These are phyloP conservation scores for Tinospora cordifolia DNA, from an alignment of 164 flowering plant species.

Conservation along the genomic window DNA sequence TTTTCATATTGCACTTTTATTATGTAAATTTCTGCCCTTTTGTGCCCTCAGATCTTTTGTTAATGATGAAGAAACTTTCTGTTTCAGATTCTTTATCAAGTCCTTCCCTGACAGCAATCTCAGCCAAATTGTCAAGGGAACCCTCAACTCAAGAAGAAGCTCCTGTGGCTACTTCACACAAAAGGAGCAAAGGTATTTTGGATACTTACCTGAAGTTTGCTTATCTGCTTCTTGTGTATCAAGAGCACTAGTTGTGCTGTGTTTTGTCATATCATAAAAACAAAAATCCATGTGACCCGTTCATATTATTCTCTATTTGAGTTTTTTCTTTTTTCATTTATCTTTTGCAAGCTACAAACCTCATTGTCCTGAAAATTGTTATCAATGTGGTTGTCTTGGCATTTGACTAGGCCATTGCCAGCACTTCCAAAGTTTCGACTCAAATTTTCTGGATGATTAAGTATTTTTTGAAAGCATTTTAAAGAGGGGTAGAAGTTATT, in stretches of 20 bases:
- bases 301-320: not conserved
- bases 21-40: not conserved
- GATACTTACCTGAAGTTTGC: conserved; percentile 35
- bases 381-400: not conserved
- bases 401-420: not conserved
- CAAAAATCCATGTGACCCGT: not conserved
- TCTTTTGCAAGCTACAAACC: too few relatives aligned
- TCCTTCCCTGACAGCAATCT: conserved; percentile 21
- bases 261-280: not conserved
- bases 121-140: conserved; percentile 23
- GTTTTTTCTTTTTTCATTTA: not conserved
- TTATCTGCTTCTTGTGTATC: not conserved
- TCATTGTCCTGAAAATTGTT: not conserved
- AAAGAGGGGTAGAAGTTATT: too few relatives aligned
- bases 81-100: conserved; percentile 33
- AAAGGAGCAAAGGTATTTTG: conserved; percentile 19
- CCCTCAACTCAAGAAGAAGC: conserved; percentile 19
- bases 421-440: too few relatives aligned
- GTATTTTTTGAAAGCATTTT: too few relatives aligned
- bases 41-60: not conserved
- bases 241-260: not conserved
- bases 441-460: too few relatives aligned
- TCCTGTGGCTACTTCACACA: conserved; percentile 24
- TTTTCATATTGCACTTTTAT: not conserved
- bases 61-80: not conserved